phyloP scores from a whole-genome alignment of 345 rosid species.

The rapeseed (Brassica napus) region DNA sequence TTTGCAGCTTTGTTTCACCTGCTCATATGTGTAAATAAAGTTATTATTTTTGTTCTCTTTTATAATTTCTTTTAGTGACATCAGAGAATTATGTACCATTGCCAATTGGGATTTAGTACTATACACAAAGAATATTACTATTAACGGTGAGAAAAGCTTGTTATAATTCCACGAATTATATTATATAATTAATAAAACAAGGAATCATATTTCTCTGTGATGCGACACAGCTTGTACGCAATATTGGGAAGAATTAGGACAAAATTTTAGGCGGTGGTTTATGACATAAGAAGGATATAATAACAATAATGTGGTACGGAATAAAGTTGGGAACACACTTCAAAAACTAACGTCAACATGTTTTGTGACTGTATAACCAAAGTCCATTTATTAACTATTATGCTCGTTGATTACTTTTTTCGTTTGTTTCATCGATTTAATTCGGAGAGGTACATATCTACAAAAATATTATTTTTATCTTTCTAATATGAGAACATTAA shows the following conservation, averaged over 20 bases:
- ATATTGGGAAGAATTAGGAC: conserved; percentile 32
- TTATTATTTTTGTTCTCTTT: background rate
- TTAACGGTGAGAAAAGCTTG: background rate
- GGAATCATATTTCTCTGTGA: conserved; percentile 30
- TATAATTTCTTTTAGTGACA: background rate
- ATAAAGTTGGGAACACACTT: conserved; percentile 38
- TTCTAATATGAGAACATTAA: background rate
- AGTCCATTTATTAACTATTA: conserved; percentile 19
- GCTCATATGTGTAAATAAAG: background rate
- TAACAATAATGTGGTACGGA: conserved; percentile 38
- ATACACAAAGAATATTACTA: background rate
- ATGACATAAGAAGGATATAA: conserved; percentile 26
- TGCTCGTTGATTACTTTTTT: conserved; percentile 16
- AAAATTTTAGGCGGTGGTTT: conserved; percentile 24
- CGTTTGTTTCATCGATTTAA: conserved; percentile 14
- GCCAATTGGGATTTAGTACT: conserved; percentile 20
- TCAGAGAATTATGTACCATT: conserved; percentile 26
- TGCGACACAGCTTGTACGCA: conserved; percentile 42
- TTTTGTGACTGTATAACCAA: conserved; percentile 35
- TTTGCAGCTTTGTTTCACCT: conserved; percentile 64
- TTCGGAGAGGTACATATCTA: background rate
- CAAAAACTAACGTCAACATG: conserved; percentile 29
- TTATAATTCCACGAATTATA: background rate
- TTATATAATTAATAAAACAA: background rate
- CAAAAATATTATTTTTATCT: background rate